Evolutionary conservation across 73 alveolate genomes (phyloP).

Genomic region (Stentor roeselii): DNA sequence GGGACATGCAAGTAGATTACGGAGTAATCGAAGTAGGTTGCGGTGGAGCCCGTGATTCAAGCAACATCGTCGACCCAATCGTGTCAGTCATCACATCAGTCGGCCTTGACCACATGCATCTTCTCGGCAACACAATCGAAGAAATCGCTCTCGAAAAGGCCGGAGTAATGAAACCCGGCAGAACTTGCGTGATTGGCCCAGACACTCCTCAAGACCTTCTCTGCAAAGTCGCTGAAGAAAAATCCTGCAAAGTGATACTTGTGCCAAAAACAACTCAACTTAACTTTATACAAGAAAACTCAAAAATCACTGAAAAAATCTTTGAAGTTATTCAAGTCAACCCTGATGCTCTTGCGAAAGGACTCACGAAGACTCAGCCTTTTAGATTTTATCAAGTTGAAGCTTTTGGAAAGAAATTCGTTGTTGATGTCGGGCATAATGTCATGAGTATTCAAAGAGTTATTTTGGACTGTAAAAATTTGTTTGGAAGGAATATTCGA

Average conservation of each 20-base stretch:
- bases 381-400: slow-evolving; percentile 35
- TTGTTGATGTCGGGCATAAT: slow-evolving; percentile 49
- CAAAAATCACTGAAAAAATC: background rate
- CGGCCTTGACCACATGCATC: slow-evolving; percentile 78
- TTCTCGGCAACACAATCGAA: slow-evolving; percentile 71
- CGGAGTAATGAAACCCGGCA: slow-evolving; percentile 68
- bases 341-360: slow-evolving; percentile 32
- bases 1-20: slow-evolving; percentile 58
- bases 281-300: slow-evolving; percentile 29
- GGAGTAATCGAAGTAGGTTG: slow-evolving; percentile 82
- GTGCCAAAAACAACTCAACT: slow-evolving; percentile 24
- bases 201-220: slow-evolving; percentile 37
- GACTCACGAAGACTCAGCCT: slow-evolving; percentile 30
- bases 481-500: slow-evolving; percentile 30
- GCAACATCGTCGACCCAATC: slow-evolving; percentile 66
- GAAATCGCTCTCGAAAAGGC: slow-evolving; percentile 74
- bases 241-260: slow-evolving; percentile 17
- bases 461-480: background rate
- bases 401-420: background rate
- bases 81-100: slow-evolving; percentile 70
- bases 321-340: slow-evolving; percentile 26
- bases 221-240: slow-evolving; percentile 19
- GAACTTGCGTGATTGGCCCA: slow-evolving; percentile 73
- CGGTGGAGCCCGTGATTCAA: slow-evolving; percentile 84
- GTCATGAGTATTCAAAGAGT: slow-evolving; percentile 43